Evolutionary conservation across 1,139 yeast species (phyloP).

Genomic region (Diutina sp.): DNA sequence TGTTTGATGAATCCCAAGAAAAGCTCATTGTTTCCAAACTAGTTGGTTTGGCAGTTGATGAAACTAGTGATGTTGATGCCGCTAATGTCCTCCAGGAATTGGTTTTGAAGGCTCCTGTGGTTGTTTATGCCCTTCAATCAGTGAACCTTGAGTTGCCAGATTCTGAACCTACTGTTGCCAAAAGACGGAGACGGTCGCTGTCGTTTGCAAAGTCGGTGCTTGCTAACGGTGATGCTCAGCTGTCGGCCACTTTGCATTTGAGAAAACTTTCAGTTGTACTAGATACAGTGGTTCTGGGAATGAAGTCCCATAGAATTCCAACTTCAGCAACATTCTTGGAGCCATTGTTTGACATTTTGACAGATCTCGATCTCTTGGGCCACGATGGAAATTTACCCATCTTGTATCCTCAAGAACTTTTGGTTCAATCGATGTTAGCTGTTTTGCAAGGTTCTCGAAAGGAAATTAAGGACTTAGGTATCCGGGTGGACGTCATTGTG

Average conservation of each 20-base stretch:
- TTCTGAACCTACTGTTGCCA: constrained; percentile 35
- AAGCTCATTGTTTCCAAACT: constrained; percentile 47
- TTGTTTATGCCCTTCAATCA: constrained; percentile 17
- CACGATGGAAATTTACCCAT: constrained; percentile 88
- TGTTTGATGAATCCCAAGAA: constrained; percentile 36
- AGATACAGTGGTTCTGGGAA: constrained; percentile 57
- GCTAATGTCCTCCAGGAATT: constrained; percentile 38
- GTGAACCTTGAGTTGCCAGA: constrained; percentile 32
- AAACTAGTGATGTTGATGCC: constrained; percentile 32
- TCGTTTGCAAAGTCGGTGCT: constrained; percentile 62
- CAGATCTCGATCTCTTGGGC: constrained; percentile 81
- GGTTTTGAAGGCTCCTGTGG: constrained; percentile 5
- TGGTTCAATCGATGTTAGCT: constrained; percentile 76
- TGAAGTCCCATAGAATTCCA: constrained; percentile 11
- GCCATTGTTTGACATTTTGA: constrained; percentile 56
- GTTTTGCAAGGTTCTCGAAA: constrained; percentile 25
- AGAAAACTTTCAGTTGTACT: constrained; percentile 66
- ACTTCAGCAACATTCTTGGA: constrained; percentile 32
- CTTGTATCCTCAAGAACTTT: constrained; percentile 77
- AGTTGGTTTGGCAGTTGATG: constrained; percentile 39
- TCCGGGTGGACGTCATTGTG: constrained; percentile 84
- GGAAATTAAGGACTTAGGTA: constrained; percentile 33
- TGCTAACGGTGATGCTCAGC: constrained; percentile 58
- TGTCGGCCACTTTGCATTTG: constrained; percentile 66
- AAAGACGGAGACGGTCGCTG: constrained; percentile 73